phyloP scores from a whole-genome alignment of 306 rosid genomes.

The Ormosia semicastrata region DNA sequence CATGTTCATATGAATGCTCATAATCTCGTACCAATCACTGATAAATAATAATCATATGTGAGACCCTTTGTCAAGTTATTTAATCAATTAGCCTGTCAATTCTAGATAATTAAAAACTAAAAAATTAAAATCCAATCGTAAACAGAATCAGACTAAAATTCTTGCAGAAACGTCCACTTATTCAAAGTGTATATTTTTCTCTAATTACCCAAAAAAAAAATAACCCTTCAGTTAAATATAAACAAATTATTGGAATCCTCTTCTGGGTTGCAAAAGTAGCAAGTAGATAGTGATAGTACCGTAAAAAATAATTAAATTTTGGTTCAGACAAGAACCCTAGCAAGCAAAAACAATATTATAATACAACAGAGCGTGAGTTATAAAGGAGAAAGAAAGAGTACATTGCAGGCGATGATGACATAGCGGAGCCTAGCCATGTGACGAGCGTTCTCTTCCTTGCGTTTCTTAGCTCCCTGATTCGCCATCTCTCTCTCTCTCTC shows the following conservation, averaged over 20 bases:
- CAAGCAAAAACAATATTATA: neutral
- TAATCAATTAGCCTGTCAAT: neutral
- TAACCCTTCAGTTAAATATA: neutral
- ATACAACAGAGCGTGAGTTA: neutral
- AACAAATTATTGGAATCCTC: neutral
- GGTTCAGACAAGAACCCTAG: neutral
- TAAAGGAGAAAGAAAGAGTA: conserved; percentile 1
- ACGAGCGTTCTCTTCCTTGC: conserved; percentile 85
- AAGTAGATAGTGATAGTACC: neutral
- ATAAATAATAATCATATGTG: neutral
- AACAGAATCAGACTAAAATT: neutral
- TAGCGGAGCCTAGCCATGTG: conserved; percentile 80
- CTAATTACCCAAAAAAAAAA: neutral
- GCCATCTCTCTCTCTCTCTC: conserved; percentile 53
- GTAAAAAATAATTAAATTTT: neutral
- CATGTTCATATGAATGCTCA: neutral
- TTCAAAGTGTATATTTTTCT: neutral
- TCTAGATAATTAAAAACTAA: neutral
- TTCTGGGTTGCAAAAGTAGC: neutral
- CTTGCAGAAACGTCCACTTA: neutral
- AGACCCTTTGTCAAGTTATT: neutral
- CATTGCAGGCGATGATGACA: conserved; percentile 78
- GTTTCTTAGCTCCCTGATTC: conserved; percentile 97
- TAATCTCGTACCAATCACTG: neutral
- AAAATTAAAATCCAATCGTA: neutral